phyloP scores from a whole-genome alignment of 108 stramenopile species.

The Ochromonas danica region DNA sequence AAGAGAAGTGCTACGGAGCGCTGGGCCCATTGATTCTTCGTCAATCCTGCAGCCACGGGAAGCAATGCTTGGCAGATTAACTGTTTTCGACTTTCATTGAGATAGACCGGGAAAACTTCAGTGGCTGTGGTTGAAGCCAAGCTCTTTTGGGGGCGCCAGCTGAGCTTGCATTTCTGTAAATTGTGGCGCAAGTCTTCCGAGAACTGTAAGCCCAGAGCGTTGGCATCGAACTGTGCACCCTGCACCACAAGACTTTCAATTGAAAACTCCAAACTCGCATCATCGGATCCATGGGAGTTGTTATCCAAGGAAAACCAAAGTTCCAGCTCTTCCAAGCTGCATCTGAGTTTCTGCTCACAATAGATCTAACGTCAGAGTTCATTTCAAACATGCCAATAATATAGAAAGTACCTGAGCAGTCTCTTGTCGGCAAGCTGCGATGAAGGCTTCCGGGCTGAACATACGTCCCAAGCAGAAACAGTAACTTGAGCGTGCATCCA shows the following conservation, averaged over 20 bases:
- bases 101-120: neutral
- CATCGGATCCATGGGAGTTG: too few species aligned
- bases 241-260: too few species aligned
- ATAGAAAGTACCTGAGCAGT: slow-evolving; percentile 11
- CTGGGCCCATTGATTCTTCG: neutral
- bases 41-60: neutral
- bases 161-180: neutral
- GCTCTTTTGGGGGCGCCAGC: neutral
- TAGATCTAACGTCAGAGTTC: too few species aligned
- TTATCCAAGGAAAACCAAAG: too few species aligned
- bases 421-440: slow-evolving; percentile 50
- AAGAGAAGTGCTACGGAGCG: neutral
- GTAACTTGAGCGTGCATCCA: neutral
- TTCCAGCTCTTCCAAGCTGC: too few species aligned
- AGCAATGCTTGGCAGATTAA: neutral
- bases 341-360: too few species aligned
- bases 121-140: neutral
- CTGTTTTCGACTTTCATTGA: neutral
- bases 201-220: neutral
- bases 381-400: too few species aligned
- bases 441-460: slow-evolving; percentile 53
- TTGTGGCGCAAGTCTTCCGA: neutral
- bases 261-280: too few species aligned
- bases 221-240: neutral
- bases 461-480: slow-evolving; percentile 52